Evolutionary conservation across 371 early-diverging fungal genomes (phyloP), one percentile per base, ranked within the genome.

Genomic region (Massospora cicadina): DNA sequence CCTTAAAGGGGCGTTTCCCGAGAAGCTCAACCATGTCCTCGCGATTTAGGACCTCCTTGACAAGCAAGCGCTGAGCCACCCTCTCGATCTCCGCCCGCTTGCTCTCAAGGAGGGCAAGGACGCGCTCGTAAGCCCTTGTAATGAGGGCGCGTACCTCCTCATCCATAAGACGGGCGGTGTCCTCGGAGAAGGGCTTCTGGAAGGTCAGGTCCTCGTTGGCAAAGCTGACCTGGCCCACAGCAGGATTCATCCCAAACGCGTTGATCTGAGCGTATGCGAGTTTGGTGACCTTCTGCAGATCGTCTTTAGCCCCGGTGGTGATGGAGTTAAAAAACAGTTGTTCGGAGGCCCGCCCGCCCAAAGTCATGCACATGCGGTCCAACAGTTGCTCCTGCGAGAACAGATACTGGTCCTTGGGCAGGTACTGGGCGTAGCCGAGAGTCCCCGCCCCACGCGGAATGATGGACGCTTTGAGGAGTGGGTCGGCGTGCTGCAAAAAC

Each of bases 301-400:
- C 81, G 65, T 77, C 78, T 54, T 77, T 76, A 7, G 77, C 79
- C n/a, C 77, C 79, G 13, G 77, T 78, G 32, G 79, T 78, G 32
- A 77, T 69, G 1, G 73, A 69, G 66, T 81, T 77, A 74, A 98
- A 98, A 74, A 97, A 95, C 66, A 98, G 83, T 67, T 91, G 80
- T 74, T 98, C 98, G 0, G 95, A 80, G 0, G 87, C 94, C 60
- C 98, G 90, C 1, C 98, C 96, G 60, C 94, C 98, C 7, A 96
- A 78, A 23, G 98, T 93, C 98, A 98, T 97, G 71, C 90, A 89
- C 91, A 96, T 95, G 74, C 94, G 90, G 74, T 98, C 98, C 67
- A 88, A 73, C 56, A 98, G 78, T 71, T 97, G 95, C 53, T 81
- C 83, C 17, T 87, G 89, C 33, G 91, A 90, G 70, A 93, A 91